These are phyloP conservation scores for Monascus ruber DNA, from an alignment of 2,329 filamentous ascomycete genomes.

Conservation along the genomic window DNA sequence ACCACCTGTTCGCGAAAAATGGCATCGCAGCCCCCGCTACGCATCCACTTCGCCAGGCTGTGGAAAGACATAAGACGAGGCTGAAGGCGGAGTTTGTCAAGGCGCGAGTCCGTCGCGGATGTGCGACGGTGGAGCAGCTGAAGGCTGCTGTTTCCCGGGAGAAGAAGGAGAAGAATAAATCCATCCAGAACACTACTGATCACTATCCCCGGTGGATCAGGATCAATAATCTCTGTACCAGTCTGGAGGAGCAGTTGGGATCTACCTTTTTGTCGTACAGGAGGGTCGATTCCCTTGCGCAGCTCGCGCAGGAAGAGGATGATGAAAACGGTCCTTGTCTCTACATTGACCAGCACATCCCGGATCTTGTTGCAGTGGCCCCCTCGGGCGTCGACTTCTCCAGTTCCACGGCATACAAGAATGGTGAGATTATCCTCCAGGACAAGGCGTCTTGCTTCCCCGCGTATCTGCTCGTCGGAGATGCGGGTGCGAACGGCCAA, in stretches of 20 bases:
- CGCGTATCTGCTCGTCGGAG: constrained; percentile 65
- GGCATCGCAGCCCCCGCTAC: constrained; percentile 71
- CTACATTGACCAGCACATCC: constrained; percentile 69
- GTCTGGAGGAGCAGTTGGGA: constrained; percentile 58
- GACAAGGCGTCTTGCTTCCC: constrained; percentile 97
- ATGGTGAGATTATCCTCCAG: constrained; percentile 76
- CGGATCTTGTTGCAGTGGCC: constrained; percentile 66
- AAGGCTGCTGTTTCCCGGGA: constrained; percentile 23
- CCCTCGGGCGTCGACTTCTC: constrained; percentile 59
- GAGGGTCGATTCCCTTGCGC: constrained; percentile 44
- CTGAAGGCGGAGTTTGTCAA: constrained; percentile 74
- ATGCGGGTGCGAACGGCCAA: constrained; percentile 34
- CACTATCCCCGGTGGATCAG: constrained; percentile 82
- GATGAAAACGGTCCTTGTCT: constrained; percentile 27
- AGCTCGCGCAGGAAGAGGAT: constrained; percentile 39
- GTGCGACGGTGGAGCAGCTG: constrained; percentile 56
- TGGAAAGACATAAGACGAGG: constrained; percentile 72
- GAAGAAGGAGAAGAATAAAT: constrained; percentile 34
- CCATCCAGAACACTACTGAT: constrained; percentile 9
- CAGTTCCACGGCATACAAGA: constrained; percentile 59
- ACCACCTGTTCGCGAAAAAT: constrained; percentile 67
- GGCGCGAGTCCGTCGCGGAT: constrained; percentile 60
- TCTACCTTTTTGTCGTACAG: constrained; percentile 60
- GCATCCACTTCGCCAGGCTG: constrained; percentile 63
- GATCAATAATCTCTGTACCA: constrained; percentile 67